phyloP scores from a whole-genome alignment of 305 asterid species.

The Ajuga reptans region DNA sequence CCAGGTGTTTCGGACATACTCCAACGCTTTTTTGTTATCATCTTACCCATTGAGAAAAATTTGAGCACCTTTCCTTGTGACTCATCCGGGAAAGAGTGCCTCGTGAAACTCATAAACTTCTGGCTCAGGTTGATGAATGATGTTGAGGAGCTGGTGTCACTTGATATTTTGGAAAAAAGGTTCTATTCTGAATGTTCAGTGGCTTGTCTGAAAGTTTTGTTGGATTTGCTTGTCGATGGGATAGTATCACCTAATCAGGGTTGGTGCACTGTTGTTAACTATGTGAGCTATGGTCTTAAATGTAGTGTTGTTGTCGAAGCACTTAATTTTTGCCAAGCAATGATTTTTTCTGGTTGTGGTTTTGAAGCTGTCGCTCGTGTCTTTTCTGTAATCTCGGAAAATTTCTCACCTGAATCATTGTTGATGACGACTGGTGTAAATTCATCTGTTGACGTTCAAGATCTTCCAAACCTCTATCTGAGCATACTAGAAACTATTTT shows the following conservation, averaged over 20 bases:
- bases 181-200: conserved; percentile 47
- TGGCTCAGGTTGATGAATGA: conserved; percentile 75
- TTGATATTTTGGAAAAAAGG: conserved; percentile 30
- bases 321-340: conserved; percentile 55
- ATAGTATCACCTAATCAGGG: conserved; percentile 57
- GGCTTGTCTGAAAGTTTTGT: conserved; percentile 45
- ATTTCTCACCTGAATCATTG: conserved; percentile 36
- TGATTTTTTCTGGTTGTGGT: conserved; percentile 67
- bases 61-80: conserved; percentile 34
- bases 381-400: conserved; percentile 34
- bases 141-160: conserved; percentile 40
- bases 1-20: conserved; percentile 40
- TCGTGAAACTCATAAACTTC: conserved; percentile 55
- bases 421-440: conserved; percentile 15
- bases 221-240: conserved; percentile 45
- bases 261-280: conserved; percentile 59
- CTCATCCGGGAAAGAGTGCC: conserved; percentile 53
- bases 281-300: conserved; percentile 44
- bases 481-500: conserved; percentile 51
- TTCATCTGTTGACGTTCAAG: conserved; percentile 37
- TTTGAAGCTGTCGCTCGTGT: conserved; percentile 50
- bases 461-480: conserved; percentile 62
- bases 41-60: conserved; percentile 37
- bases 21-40: conserved; percentile 52
- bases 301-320: conserved; percentile 40